Base-by-base conservation (phyloP, 352 stramenopile genomes). In the Hyaloperonospora arabidopsidis region DNA sequence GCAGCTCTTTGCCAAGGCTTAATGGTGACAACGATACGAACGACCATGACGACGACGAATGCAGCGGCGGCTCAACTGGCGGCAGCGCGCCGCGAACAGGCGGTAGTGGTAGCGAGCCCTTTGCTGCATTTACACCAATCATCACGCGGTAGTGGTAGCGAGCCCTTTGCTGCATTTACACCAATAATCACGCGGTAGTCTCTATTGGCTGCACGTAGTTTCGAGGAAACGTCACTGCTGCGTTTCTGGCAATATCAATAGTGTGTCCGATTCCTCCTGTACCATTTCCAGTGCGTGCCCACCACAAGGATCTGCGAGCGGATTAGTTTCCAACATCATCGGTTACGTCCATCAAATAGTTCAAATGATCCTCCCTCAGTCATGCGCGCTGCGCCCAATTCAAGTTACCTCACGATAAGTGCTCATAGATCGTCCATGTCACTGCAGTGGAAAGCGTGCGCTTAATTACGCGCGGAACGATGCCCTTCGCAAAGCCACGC, bases 381-480 rank as follows among this genome's bases (percentile, higher is more conserved):
- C 25, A 29, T 29, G 25, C 7, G 7, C 25, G 25, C 25, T n/a
- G 7, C 25, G 25, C 7, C 25, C 25, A 7, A 29, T 3, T 29
- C 25, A 48, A 50, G 22, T 50, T 82, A 87, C 45, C 68, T 67
- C 35, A 87, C 2, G 78, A 87, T 19, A 93, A 67, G 45, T 91
- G 75, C 79, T 99, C 97, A 76, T 99, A 99, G 45, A 97, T 97
- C 12, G 96, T 99, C 97, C 97, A 99, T 14, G 90, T 98, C 58
- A 99, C 96, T 15, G 97, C 97, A 3, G 98, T 98, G n/a, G 92
- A 95, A 25, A 98, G 93, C 36, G 97, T 97, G 53, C 98, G 95
- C 46, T 97, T 96, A 47, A 98, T 64, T 28, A 99, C 80, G 21
- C 97, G 80, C 14, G 97, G 93, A 36, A 88, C 59, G 29, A 98